Base-by-base conservation (phyloP, 176 grass and related monocot genomes). In the Lolium perenne region DNA sequence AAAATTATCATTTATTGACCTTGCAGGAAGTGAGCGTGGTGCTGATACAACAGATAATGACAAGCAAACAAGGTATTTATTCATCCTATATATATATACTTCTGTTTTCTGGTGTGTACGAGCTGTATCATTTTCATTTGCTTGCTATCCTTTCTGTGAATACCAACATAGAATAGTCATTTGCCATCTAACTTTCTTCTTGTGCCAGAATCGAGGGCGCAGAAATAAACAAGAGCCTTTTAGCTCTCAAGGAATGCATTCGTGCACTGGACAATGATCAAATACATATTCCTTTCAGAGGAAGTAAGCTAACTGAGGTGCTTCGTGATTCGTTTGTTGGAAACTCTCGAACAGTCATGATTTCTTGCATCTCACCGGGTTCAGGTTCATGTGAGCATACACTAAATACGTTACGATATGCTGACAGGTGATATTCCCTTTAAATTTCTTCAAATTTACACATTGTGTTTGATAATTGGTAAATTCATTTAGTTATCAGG, bases 21-120 rank as follows among this genome's bases (percentile, higher is more conserved):
- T 99, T 92, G 97, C 97, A 67, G 97, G 94, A 78, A 99, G 94
- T 14, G 97, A 99, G 67, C 97, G 94, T 80, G 97, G 97, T 38
- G 97, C 94, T 83, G 94, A 99, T 91, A 99, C 97, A 56, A 99
- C 97, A 9, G 97, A 99, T 29, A 99, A 99, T 63, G 94, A 99
- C 70, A 89, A 94, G 60, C 97, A 93, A 50, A 96, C 97, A 77
- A 92, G 97, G 97, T 65, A 15, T 25, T 15, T 65, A 7, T 65
- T 68, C 65, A 40, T 68, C 47, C 46, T 25, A 75, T 51, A 29
- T 13, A 74, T 74, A 74, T 29, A 25, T 21, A 51, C 46, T 51
- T 51, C 22, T 29, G 22, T 74, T 22, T 74, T 74, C 46, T 74
- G 6, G 12, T 45, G 48, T 74, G 71, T 11, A 48, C n/a, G 20